Percentiles rank a stretch among this genome's conserved stretches.
Conservation (phyloP, 169 alveolate genomes). For the Cyclospora cayetanensis region DNA sequence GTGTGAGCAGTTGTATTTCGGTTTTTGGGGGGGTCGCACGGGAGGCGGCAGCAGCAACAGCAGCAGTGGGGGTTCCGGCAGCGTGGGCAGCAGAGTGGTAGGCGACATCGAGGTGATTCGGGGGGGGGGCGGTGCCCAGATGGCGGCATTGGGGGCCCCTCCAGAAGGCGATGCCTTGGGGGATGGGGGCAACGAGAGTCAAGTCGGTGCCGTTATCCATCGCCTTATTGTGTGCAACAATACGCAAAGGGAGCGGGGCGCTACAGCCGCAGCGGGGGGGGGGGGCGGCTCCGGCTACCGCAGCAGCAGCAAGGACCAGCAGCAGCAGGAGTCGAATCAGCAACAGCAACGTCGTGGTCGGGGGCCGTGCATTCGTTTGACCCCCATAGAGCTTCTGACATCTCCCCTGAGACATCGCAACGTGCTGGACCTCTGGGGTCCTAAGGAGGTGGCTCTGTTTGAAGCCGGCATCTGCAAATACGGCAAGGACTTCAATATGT, state of each 20-base stretch:
- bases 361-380: not conserved
- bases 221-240: not conserved
- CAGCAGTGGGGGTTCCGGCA: not conserved
- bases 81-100: too few relatives aligned
- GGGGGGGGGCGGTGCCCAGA: not conserved
- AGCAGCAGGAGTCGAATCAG: conserved; percentile 36
- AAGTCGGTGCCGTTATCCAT: not conserved
- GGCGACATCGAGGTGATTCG: not conserved
- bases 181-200: not conserved
- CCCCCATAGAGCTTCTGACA: conserved; percentile 76
- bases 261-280: not conserved
- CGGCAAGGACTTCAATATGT: conserved; percentile 85
- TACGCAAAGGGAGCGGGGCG: not conserved
- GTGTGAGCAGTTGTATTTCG: conserved; percentile 77
- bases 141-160: not conserved
- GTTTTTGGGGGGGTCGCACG: conserved; percentile 16
- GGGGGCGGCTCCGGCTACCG: not conserved
- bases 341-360: not conserved
- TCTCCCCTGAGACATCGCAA: conserved; percentile 77
- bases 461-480: conserved; percentile 85
- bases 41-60: conserved; percentile 24
- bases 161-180: not conserved
- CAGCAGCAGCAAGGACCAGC: not conserved
- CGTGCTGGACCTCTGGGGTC: conserved; percentile 87
- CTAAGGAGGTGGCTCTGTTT: conserved; percentile 84